Percentiles rank a stretch among this genome's conserved stretches.
These are phyloP conservation scores for Ustilago esculenta DNA, from an alignment of 1,284 basidiomycete species.

Conservation along the genomic window DNA sequence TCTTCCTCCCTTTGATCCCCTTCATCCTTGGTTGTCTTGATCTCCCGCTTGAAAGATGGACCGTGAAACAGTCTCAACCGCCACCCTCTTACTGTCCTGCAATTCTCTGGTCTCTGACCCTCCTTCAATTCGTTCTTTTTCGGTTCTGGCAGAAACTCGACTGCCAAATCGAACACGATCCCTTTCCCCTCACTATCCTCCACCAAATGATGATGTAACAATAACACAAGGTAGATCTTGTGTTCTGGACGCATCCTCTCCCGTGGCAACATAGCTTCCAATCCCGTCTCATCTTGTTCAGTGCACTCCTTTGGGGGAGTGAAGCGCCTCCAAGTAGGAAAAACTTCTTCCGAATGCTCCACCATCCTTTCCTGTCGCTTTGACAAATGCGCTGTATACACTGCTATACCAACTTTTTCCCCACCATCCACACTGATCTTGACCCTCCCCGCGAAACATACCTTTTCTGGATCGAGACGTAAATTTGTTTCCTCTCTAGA, in stretches of 20 bases:
- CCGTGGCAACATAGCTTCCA: neutral
- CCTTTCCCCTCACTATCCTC: neutral
- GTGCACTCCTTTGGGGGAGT: too few relatives aligned
- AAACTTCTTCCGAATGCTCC: neutral
- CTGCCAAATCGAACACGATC: constrained; percentile 7
- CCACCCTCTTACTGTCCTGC: constrained; percentile 9
- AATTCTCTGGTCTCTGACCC: constrained; percentile 19
- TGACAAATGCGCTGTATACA: neutral
- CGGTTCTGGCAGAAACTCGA: constrained; percentile 13
- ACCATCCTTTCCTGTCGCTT: neutral
- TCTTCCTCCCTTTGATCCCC: neutral
- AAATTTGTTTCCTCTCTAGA: constrained; percentile 14
- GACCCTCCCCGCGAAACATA: constrained; percentile 1
- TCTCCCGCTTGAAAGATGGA: too few relatives aligned
- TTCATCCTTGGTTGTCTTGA: neutral
- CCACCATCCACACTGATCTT: constrained; percentile 10
- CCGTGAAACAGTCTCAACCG: neutral
- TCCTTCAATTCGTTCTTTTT: neutral
- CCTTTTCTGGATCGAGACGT: neutral
- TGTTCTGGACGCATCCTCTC: constrained; percentile 13
- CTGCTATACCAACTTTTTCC: constrained; percentile 11
- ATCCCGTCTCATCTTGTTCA: too few relatives aligned
- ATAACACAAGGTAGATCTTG: constrained; percentile 1
- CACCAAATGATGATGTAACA: neutral
- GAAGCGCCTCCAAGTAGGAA: neutral